Evolutionary conservation across 2,329 filamentous ascomycete genomes (phyloP).

Genomic region (Trichoderma sp.): DNA sequence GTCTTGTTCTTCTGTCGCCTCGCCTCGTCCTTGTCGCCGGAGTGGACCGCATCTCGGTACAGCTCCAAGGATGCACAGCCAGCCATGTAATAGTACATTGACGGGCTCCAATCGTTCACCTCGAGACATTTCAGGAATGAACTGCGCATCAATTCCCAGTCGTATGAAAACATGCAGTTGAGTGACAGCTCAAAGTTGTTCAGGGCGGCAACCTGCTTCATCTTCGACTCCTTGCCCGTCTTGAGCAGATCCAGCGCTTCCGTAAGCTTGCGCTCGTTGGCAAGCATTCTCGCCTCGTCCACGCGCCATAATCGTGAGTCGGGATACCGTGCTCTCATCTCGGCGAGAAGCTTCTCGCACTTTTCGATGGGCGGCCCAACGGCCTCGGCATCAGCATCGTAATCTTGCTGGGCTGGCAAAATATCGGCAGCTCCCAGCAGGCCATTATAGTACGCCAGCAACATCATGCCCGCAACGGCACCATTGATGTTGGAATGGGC

Average conservation of each 20-base stretch:
- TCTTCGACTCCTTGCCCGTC: slow-evolving; percentile 62
- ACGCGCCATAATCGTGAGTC: slow-evolving; percentile 83
- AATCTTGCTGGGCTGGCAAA: slow-evolving; percentile 61
- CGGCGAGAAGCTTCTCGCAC: slow-evolving; percentile 65
- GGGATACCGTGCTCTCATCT: slow-evolving; percentile 78
- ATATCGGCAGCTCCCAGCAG: slow-evolving; percentile 88
- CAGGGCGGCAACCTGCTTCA: slow-evolving; percentile 86
- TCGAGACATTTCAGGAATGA: slow-evolving; percentile 74
- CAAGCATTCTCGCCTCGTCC: slow-evolving; percentile 79
- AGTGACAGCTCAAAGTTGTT: slow-evolving; percentile 83
- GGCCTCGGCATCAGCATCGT: slow-evolving; percentile 56
- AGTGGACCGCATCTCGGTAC: slow-evolving; percentile 64
- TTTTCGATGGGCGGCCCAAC: slow-evolving; percentile 72
- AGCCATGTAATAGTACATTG: slow-evolving; percentile 86
- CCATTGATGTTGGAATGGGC: slow-evolving; percentile 87
- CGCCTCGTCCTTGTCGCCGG: slow-evolving; percentile 46
- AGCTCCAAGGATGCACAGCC: slow-evolving; percentile 77
- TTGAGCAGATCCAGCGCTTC: slow-evolving; percentile 67
- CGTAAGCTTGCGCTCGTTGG: slow-evolving; percentile 65
- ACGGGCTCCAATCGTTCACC: slow-evolving; percentile 88
- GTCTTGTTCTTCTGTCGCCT: slow-evolving; percentile 62
- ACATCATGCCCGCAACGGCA: slow-evolving; percentile 78
- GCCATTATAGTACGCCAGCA: slow-evolving; percentile 87
- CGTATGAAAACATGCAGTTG: slow-evolving; percentile 75
- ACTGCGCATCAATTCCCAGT: slow-evolving; percentile 72